These are phyloP conservation scores for Apophysomyces variabilis DNA, from an alignment of 371 early-diverging fungal species.

Conservation along the genomic window DNA sequence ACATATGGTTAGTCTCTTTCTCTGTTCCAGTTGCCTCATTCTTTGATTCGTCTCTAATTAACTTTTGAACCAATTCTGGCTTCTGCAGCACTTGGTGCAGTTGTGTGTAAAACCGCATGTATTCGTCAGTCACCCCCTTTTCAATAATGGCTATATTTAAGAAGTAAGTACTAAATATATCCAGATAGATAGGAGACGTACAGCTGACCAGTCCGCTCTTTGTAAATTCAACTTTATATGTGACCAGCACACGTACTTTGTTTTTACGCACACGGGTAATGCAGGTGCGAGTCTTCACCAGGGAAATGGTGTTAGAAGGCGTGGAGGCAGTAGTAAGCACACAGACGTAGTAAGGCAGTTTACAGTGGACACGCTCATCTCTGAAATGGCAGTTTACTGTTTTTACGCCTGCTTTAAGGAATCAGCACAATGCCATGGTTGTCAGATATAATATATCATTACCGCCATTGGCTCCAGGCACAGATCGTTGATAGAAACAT, in stretches of 20 bases:
- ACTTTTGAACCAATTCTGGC: not conserved
- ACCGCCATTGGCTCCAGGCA: not conserved
- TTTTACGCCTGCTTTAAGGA: not conserved
- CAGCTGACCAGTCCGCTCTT: slow-evolving; percentile 35
- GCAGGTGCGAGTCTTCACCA: slow-evolving; percentile 80
- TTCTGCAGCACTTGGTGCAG: not conserved
- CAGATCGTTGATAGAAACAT: not conserved
- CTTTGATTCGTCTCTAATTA: not conserved
- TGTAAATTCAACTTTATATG: slow-evolving; percentile 71
- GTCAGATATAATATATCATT: not conserved
- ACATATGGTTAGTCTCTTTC: not conserved
- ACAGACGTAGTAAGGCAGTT: slow-evolving; percentile 40
- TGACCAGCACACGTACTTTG: slow-evolving; percentile 64
- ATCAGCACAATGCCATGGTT: not conserved
- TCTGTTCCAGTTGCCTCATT: not conserved
- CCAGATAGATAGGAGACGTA: not conserved
- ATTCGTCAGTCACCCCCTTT: not conserved
- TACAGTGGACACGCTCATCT: not conserved
- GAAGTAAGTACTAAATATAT: not conserved
- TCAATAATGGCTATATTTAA: slow-evolving; percentile 5
- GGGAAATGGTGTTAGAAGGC: slow-evolving; percentile 83
- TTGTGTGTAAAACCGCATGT: not conserved
- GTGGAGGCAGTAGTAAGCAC: slow-evolving; percentile 69
- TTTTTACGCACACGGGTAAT: slow-evolving; percentile 73
- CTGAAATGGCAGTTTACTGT: not conserved